These are phyloP conservation scores for Papilionanthe hybrid DNA, from an alignment of 116 monocot genomes.

Conservation along the genomic window DNA sequence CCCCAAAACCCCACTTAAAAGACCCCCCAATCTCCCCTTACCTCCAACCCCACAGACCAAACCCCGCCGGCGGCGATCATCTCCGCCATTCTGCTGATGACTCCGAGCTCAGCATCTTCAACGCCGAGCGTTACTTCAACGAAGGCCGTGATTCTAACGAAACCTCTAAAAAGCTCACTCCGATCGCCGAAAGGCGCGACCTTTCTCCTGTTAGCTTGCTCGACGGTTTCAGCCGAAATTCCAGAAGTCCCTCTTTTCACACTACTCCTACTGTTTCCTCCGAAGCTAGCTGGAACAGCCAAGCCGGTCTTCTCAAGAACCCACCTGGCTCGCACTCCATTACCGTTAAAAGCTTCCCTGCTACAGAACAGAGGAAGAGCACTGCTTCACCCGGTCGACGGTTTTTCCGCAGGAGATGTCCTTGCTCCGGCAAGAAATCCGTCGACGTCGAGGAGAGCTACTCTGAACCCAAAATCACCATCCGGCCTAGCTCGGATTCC, in stretches of 20 bases:
- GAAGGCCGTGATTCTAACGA: conserved; percentile 6
- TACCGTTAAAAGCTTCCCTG: conserved; percentile 7
- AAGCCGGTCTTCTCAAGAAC: conserved; percentile 32
- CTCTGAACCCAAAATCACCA: conserved; percentile 15
- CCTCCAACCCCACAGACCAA: background rate
- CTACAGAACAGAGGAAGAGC: conserved; percentile 7
- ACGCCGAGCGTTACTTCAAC: conserved; percentile 59
- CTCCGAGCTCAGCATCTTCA: conserved; percentile 61
- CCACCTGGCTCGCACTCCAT: conserved; percentile 13
- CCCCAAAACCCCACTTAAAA: conserved; percentile 22
- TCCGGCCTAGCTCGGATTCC: background rate
- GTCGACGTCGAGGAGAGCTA: conserved; percentile 32
- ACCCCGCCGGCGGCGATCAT: background rate
- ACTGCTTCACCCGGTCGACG: conserved; percentile 7
- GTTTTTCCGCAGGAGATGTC: conserved; percentile 34
- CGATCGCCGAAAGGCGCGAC: conserved; percentile 14
- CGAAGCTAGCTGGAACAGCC: conserved; percentile 66
- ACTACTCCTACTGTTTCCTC: conserved; percentile 36
- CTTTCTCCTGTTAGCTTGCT: conserved; percentile 18
- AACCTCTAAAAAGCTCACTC: conserved; percentile 1
- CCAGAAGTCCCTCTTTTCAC: conserved; percentile 12
- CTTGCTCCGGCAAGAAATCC: conserved; percentile 49
- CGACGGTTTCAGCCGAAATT: conserved; percentile 5
- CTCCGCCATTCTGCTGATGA: conserved; percentile 1
- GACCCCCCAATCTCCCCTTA: conserved; percentile 12